These are phyloP conservation scores for Calophaca sinica DNA, from an alignment of 306 rosid species.

Conservation along the genomic window DNA sequence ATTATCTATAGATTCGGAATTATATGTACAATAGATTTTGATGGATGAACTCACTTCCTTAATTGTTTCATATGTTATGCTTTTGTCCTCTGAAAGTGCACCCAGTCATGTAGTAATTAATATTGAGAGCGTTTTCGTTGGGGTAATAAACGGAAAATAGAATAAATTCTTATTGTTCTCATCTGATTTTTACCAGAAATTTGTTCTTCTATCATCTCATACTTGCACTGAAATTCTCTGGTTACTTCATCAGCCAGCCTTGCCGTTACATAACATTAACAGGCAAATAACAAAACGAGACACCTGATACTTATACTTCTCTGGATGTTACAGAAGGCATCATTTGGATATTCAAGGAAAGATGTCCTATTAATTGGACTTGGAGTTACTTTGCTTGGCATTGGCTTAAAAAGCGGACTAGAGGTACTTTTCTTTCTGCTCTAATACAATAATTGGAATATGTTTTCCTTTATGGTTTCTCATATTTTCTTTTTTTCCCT, in stretches of 20 bases:
- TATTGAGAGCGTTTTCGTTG: slow-evolving; percentile 25
- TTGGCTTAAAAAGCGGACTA: slow-evolving; percentile 84
- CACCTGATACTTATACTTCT: not conserved
- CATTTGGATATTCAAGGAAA: slow-evolving; percentile 93
- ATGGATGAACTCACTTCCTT: slow-evolving; percentile 23
- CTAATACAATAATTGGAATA: not conserved
- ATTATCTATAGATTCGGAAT: not conserved
- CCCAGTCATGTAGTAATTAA: slow-evolving; percentile 3
- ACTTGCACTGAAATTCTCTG: slow-evolving; percentile 20
- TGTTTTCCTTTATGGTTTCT: slow-evolving; percentile 7
- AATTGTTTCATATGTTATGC: slow-evolving; percentile 20
- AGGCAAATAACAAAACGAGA: slow-evolving; percentile 7
- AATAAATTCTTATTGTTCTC: slow-evolving; percentile 3
- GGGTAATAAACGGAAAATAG: slow-evolving; percentile 31
- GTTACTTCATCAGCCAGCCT: slow-evolving; percentile 19
- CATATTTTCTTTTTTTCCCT: not conserved
- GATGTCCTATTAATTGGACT: slow-evolving; percentile 91
- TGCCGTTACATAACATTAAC: slow-evolving; percentile 5
- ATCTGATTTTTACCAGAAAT: slow-evolving; percentile 16
- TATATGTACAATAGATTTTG: not conserved
- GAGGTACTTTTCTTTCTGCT: slow-evolving; percentile 62
- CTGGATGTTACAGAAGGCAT: slow-evolving; percentile 56
- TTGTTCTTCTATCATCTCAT: slow-evolving; percentile 11
- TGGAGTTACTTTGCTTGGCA: slow-evolving; percentile 78
- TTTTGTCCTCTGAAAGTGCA: slow-evolving; percentile 34